Evolutionary conservation across 208 protist species (phyloP), one percentile per base, ranked within the genome.

Genomic region (Trypanosomatidae sp.): DNA sequence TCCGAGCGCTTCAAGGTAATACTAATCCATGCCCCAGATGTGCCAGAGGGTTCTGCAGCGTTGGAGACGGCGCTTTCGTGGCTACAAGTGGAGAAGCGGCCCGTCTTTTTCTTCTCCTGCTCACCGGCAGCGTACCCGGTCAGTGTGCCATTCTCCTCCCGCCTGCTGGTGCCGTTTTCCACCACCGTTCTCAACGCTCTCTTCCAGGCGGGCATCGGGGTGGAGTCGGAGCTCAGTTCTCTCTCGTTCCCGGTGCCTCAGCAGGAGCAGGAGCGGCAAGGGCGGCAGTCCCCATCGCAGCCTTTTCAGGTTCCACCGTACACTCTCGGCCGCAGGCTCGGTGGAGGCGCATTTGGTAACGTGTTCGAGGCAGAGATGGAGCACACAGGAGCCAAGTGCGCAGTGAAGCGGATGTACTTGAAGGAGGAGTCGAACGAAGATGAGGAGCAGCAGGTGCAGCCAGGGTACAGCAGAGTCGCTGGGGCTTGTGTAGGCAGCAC

Each of bases 291-390:
- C 9, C 47, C 80, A 13, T 71, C 71, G 49, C 53, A 76, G 62
- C 79, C 73, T 5, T 81, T 83, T 39, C 80, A 86, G 19, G 86
- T 93, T 15, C 88, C 89, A 1, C 67, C 74, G 12, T 96, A 96
- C 77, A 87, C 79, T 22, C 88, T 96, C 10, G 91, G 91, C 17
- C 82, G 90, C 10, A 81, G 89, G 4, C 76, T 96, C 3, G 91
- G 91, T 52, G 88, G 87, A 53, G 91, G 91, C 2, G 89, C 91
- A 30, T 93, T 85, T 69, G 89, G 89, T 22, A 93, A 89, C 69
- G 91, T 96, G 13, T 96, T 96, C 83, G 91, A 96, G 83, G 91
- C 81, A 8, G 84, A 89, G 59, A 91, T 96, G 56, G 90, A 90
- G 52, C 30, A 77, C 7, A 86, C 76, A 4, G 88, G 84, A 0